Base-by-base conservation (phyloP, 345 rosid species). In the Salix viminalis region DNA sequence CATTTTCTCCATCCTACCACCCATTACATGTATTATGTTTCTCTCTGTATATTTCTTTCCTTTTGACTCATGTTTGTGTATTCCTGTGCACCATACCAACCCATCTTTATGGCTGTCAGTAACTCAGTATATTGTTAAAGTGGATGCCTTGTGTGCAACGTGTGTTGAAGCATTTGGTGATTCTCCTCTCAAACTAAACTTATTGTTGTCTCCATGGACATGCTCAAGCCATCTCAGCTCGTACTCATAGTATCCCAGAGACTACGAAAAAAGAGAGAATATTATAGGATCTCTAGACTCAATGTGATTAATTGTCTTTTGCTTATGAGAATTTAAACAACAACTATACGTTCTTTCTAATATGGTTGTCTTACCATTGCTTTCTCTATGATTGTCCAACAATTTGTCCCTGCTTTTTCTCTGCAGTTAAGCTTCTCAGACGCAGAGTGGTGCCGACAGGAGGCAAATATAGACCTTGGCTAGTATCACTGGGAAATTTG, bases 361-460 rank as follows among this genome's bases (percentile, higher is more conserved):
- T 66, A 13, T 34, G 46, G 16, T 66, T 66, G 69, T 16, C 41
- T 36, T 34, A 30, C 32, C 32, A 37, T 36, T 69, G 54, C n/a
- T 21, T 30, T 34, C 21, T 36, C 3, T 9, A 36, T 52, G 48
- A n/a, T 18, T 76, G 2, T 65, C 70, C 70, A 58, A 52, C 74
- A 11, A 16, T 58, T 48, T 7, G 15, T 46, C 65, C 61, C 16
- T 36, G 1, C 7, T 73, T 39, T 16, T 73, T 72, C 73, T 71
- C 75, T 85, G 90, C 89, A 91, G 93, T 50, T 89, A 71, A 83
- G 79, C 75, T 77, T n/a, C 41, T 73, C 24, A 24, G 67, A 72
- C 32, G 74, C 15, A 13, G 80, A 32, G 71, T 75, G 73, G 76
- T 81, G 82, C 74, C 74, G 30, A 78, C 50, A 60, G 79, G 78